Conservation (phyloP, 1,284 basidiomycete species). For the Cryptococcus wingfieldii region DNA sequence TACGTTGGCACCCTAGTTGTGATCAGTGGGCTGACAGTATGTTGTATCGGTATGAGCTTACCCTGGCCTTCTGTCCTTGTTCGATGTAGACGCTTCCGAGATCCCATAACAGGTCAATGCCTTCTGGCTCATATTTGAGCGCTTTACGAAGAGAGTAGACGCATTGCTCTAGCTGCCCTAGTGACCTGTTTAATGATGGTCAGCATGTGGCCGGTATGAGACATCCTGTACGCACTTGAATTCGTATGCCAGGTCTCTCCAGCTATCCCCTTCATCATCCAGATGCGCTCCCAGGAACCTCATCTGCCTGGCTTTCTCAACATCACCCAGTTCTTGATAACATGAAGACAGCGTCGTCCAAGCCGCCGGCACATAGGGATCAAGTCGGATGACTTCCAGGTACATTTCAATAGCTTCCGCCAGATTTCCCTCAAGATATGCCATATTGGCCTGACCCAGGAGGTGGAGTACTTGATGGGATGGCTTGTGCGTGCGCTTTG, state of each 20-base stretch:
- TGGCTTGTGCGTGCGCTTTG: constrained; percentile 57
- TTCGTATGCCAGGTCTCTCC: constrained; percentile 72
- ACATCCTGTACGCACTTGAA: constrained; percentile 57
- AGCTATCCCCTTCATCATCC: constrained; percentile 75
- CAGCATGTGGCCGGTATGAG: too few species aligned
- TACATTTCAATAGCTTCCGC: constrained; percentile 70
- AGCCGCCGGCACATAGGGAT: constrained; percentile 74
- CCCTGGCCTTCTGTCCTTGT: constrained; percentile 64
- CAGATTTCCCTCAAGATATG: constrained; percentile 64
- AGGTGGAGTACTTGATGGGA: constrained; percentile 76
- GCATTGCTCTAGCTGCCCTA: constrained; percentile 61
- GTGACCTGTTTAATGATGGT: constrained; percentile 6
- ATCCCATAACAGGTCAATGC: constrained; percentile 86
- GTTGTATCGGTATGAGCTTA: constrained; percentile 29
- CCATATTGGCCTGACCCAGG: constrained; percentile 81
- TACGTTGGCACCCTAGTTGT: constrained; percentile 63
- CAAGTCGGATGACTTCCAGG: constrained; percentile 88
- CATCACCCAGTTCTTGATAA: constrained; percentile 65
- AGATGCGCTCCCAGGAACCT: constrained; percentile 88
- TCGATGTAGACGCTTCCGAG: constrained; percentile 76
- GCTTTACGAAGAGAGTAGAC: constrained; percentile 88
- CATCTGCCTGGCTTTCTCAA: constrained; percentile 71
- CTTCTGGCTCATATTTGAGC: constrained; percentile 69
- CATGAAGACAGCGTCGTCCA: constrained; percentile 84
- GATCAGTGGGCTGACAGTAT: too few species aligned